Evolutionary conservation across 495 filamentous ascomycete species (phyloP), one percentile per base, ranked within the genome.

Genomic region (Bombardia bombarda): DNA sequence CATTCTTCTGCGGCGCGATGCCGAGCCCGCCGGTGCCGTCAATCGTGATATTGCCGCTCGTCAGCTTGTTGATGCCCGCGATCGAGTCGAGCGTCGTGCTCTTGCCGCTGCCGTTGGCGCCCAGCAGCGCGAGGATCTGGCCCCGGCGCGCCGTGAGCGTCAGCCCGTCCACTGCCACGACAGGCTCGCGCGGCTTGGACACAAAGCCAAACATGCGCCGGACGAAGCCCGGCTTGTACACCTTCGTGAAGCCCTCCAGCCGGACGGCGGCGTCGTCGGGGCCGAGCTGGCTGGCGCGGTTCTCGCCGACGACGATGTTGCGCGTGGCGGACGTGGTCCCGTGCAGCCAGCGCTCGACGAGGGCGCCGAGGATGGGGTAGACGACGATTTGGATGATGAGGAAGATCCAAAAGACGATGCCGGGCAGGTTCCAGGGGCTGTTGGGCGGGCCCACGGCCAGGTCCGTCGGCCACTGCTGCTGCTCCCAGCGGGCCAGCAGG

Each of bases 1-100:
- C 87, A 56, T 95, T 95, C 66, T 86, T 86, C 53, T 89, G 84
- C 7, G 88, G 88, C 49, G 86, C 90, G 26, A 95, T 81, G 17
- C 88, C 88, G n/a, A 94, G 69, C 2, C 81, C 83, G 6, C 86
- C 84, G 18, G 74, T 79, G 3, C 77, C 80, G 51, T 82, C 76
- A 21, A 92, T 77, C 13, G 69, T 76, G 52, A 93, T 89, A 4
- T 67, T 67, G 3, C 88, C 87, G 37, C 70, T 74, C 0, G 82
- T 82, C 13, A 88, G 63, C 42, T 78, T 80, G 42, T 79, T 80
- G 21, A 87, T 73, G 0, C 88, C 88, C 30, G 86, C 84, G 42
- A 95, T 86, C 10, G 82, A 79, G 49, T 95, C 86, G 8, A 95
- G 73, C 1, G 89, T 92, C 0, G 88, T 95, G 35, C 78, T 83